These are phyloP conservation scores for Lecanicillium sp. DNA, from an alignment of 2,329 filamentous ascomycete genomes.

Conservation along the genomic window DNA sequence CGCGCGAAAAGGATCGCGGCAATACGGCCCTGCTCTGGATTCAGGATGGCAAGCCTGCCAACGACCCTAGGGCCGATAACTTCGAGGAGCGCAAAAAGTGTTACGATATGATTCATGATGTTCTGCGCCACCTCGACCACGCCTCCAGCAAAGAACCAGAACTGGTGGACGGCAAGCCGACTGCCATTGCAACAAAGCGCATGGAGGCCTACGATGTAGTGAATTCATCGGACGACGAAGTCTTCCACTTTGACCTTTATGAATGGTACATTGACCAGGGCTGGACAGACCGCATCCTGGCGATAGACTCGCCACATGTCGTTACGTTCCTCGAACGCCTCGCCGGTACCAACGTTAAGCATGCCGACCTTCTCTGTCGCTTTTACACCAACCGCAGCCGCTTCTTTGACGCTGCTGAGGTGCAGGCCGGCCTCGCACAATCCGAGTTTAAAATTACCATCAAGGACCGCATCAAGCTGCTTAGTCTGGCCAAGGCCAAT, in stretches of 20 bases:
- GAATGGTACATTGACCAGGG: slow-evolving; percentile 91
- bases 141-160: slow-evolving; percentile 64
- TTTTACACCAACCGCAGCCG: slow-evolving; percentile 82
- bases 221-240: slow-evolving; percentile 79
- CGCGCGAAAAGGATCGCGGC: slow-evolving; percentile 77
- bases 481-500: slow-evolving; percentile 87
- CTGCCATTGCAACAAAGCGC: slow-evolving; percentile 69
- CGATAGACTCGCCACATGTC: slow-evolving; percentile 78
- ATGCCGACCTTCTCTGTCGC: slow-evolving; percentile 86
- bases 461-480: slow-evolving; percentile 79
- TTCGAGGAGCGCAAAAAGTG: slow-evolving; percentile 70
- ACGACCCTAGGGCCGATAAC: slow-evolving; percentile 61
- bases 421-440: slow-evolving; percentile 77
- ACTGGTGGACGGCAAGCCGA: slow-evolving; percentile 70
- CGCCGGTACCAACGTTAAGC: slow-evolving; percentile 62
- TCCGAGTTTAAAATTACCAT: slow-evolving; percentile 77
- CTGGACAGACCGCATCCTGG: slow-evolving; percentile 78
- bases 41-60: slow-evolving; percentile 68
- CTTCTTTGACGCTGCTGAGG: slow-evolving; percentile 81
- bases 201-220: slow-evolving; percentile 88
- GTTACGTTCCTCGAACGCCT: slow-evolving; percentile 78
- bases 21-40: slow-evolving; percentile 83
- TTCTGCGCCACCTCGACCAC: slow-evolving; percentile 70
- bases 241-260: slow-evolving; percentile 94
- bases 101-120: slow-evolving; percentile 82